Base-by-base conservation (phyloP, 176 grass and related monocot genomes). In the Eragrostis nindensis region DNA sequence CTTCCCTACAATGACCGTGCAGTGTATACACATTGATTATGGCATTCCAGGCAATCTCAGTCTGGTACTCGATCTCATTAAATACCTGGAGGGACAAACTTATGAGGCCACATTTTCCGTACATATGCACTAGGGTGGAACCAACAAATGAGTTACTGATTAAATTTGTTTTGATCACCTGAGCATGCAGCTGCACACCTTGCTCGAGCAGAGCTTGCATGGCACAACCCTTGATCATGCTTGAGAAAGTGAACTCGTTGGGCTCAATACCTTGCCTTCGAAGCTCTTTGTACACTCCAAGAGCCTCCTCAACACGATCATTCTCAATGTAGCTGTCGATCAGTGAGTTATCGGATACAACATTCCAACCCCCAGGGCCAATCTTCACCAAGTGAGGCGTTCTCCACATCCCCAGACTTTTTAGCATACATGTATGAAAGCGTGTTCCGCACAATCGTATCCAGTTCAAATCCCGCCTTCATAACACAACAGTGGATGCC, bases 191-290 rank as follows among this genome's bases (percentile, higher is more conserved):
- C 70, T 90, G 91, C 39, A 56, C 62, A 68, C 91, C 91, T 76
- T 93, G 73, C 70, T 90, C 85, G 13, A 90, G 87, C 36, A 82
- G 68, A 32, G 88, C 87, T 42, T 93, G 85, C 63, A 64, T 65
- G 21, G 91, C 87, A 70, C 87, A 94, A 15, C 82, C 92, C 71
- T 90, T 94, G 36, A 94, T 86, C 91, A 90, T 78, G 87, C 87
- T 90, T 1, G 91, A 84, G 62, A 88, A 87, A 71, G 91, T 90
- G 82, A 93, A 93, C 30, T 87, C 91, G 7, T 93, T 93, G 49
- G 91, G 78, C 21, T 83, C 62, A 13, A 87, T n/a, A 68, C 73
- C 73, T 52, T 22, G 78, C 27, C 87, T 90, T 64, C 15, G 19
- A 29, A 75, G 61, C 29, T 93, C 77, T 60, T 36, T 46, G 66